phyloP scores from a whole-genome alignment of 768 basidiomycete genomes.

The Pleurotus citrinopileatus region DNA sequence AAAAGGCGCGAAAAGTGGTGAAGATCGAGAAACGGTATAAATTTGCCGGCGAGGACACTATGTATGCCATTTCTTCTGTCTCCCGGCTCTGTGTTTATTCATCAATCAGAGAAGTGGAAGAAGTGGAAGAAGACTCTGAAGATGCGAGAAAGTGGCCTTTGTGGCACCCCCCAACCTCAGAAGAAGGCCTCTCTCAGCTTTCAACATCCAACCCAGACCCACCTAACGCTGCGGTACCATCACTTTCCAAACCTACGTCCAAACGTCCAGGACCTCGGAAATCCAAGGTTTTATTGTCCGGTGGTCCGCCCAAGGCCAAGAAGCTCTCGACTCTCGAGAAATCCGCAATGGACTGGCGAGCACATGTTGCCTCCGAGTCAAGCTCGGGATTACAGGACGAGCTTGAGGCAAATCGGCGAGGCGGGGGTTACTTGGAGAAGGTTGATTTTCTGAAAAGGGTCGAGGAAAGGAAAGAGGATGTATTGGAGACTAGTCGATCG shows the following conservation, averaged over 20 bases:
- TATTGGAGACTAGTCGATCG: constrained; percentile 52
- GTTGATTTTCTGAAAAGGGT: constrained; percentile 81
- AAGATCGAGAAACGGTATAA: constrained; percentile 68
- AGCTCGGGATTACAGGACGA: constrained; percentile 55
- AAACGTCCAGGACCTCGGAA: constrained; percentile 68
- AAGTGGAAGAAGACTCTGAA: constrained; percentile 68
- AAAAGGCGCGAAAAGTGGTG: constrained; percentile 39
- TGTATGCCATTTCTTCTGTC: constrained; percentile 42
- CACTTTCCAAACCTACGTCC: constrained; percentile 20
- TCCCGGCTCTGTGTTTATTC: not conserved
- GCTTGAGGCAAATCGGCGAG: constrained; percentile 68
- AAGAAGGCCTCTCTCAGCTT: constrained; percentile 8
- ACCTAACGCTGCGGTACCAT: constrained; percentile 14
- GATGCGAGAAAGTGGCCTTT: constrained; percentile 78
- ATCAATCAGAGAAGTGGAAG: constrained; percentile 59
- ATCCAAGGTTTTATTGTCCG: constrained; percentile 52
- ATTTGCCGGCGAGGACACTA: constrained; percentile 75
- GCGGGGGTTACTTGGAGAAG: constrained; percentile 82
- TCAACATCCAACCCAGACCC: constrained; percentile 10
- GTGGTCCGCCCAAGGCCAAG: constrained; percentile 63
- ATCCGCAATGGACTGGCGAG: constrained; percentile 82
- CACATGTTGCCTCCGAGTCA: constrained; percentile 50
- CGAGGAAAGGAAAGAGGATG: constrained; percentile 65
- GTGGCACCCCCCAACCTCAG: constrained; percentile 31
- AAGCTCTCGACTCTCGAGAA: constrained; percentile 85